Evolutionary conservation across 2,329 filamentous ascomycete species (phyloP).

Genomic region (Pestalotiopsis sp.): DNA sequence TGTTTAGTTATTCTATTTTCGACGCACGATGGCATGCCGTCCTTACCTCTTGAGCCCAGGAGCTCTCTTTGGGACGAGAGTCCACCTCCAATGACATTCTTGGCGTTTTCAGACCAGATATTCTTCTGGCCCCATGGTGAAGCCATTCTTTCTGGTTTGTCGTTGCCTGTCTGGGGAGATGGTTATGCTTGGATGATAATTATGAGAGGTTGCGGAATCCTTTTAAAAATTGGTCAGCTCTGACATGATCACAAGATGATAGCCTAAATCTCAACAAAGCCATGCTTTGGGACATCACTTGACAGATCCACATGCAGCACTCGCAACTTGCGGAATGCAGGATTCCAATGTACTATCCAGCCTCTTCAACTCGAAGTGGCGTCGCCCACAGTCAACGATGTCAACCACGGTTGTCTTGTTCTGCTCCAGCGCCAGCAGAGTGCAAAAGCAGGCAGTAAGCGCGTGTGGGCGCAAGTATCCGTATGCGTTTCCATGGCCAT

Average conservation of each 20-base stretch:
- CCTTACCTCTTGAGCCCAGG: constrained; percentile 50
- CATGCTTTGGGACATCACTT: background rate
- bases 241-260: background rate
- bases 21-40: background rate
- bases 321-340: background rate
- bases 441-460: background rate
- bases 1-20: constrained; percentile 20
- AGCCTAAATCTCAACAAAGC: background rate
- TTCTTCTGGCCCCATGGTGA: constrained; percentile 3
- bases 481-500: background rate
- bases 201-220: constrained; percentile 5
- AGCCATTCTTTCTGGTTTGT: background rate
- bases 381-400: background rate
- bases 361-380: background rate
- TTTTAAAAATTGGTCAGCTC: constrained; percentile 4
- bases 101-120: constrained; percentile 10
- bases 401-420: background rate
- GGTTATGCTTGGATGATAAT: background rate
- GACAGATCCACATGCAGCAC: background rate
- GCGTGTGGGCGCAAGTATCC: background rate
- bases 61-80: constrained; percentile 35
- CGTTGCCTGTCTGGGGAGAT: constrained; percentile 6
- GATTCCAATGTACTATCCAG: background rate
- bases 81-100: constrained; percentile 9
- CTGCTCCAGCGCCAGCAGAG: background rate